Percentiles rank a stretch among this genome's conserved stretches.
phyloP scores from a whole-genome alignment of 2,329 filamentous ascomycete species.

The Aureobasidium vineae region DNA sequence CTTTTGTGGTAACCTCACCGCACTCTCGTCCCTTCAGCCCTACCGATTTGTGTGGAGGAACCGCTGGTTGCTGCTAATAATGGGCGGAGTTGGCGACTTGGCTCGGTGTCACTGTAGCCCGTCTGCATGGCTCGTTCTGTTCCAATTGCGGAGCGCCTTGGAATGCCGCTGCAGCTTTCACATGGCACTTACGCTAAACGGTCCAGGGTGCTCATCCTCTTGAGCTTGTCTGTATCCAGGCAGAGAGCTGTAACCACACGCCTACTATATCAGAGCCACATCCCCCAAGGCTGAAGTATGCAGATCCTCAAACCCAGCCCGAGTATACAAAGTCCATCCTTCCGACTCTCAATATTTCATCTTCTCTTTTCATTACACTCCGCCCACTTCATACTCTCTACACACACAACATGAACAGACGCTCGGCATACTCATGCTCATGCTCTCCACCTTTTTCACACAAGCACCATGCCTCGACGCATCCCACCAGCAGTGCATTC shows the following conservation, averaged over 20 bases:
- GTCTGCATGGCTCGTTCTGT: conserved; percentile 19
- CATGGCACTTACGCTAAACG: conserved; percentile 25
- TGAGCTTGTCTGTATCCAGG: conserved; percentile 26
- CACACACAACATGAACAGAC: conserved; percentile 43
- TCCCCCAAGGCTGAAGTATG: conserved; percentile 23
- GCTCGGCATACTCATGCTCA: conserved; percentile 47
- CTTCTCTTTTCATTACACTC: not conserved
- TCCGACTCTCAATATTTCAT: not conserved
- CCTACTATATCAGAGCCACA: conserved; percentile 25
- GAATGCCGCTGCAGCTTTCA: conserved; percentile 27
- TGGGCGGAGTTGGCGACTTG: conserved; percentile 26
- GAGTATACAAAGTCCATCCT: conserved; percentile 8
- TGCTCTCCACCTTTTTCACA: conserved; percentile 47
- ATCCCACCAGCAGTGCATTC: conserved; percentile 90
- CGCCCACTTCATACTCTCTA: not conserved
- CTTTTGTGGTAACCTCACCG: conserved; percentile 13
- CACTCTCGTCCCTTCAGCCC: conserved; percentile 23
- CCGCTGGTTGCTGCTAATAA: conserved; percentile 27
- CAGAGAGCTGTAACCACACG: conserved; percentile 25
- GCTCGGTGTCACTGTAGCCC: conserved; percentile 25
- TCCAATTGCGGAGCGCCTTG: conserved; percentile 24
- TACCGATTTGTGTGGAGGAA: conserved; percentile 10
- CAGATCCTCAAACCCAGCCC: conserved; percentile 5
- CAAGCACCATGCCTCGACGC: conserved; percentile 64
- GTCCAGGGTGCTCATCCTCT: conserved; percentile 27